These are phyloP conservation scores for Cruciata laevipes DNA, from an alignment of 257 asterid genomes.

Conservation along the genomic window DNA sequence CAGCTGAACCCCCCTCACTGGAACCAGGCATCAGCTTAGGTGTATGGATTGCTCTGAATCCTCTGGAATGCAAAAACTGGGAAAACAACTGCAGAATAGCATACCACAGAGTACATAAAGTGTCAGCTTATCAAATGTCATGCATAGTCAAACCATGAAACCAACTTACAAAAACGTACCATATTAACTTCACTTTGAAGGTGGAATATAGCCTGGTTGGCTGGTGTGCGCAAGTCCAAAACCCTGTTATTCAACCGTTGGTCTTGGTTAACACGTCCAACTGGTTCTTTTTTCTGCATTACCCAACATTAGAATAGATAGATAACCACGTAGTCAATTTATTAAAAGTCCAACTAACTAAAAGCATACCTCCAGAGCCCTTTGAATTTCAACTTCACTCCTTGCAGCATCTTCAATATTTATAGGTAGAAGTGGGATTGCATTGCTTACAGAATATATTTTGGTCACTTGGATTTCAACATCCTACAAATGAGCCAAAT, in stretches of 20 bases:
- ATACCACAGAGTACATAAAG: not conserved
- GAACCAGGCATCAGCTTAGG: constrained; percentile 85
- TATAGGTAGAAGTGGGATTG: constrained; percentile 53
- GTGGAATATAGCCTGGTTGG: constrained; percentile 82
- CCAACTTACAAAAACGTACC: constrained; percentile 28
- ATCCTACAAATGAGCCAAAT: constrained; percentile 37
- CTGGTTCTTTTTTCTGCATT: constrained; percentile 71
- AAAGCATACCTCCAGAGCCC: constrained; percentile 48
- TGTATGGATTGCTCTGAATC: constrained; percentile 68
- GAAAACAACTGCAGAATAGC: constrained; percentile 52
- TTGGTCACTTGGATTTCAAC: constrained; percentile 81
- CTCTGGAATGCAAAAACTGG: constrained; percentile 50
- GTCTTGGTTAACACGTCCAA: constrained; percentile 89
- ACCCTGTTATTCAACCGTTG: constrained; percentile 77
- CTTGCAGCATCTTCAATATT: constrained; percentile 78
- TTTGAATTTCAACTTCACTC: constrained; percentile 65
- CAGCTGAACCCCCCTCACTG: constrained; percentile 96
- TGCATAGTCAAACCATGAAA: not conserved
- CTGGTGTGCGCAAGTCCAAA: constrained; percentile 80
- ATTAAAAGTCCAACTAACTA: not conserved
- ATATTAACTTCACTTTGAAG: constrained; percentile 65
- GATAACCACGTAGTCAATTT: not conserved
- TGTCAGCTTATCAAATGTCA: not conserved
- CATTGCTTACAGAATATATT: constrained; percentile 53
- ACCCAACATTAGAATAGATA: constrained; percentile 7